Evolutionary conservation across 2,329 filamentous ascomycete genomes (phyloP).

Genomic region (Orbilia blumenaviensis): DNA sequence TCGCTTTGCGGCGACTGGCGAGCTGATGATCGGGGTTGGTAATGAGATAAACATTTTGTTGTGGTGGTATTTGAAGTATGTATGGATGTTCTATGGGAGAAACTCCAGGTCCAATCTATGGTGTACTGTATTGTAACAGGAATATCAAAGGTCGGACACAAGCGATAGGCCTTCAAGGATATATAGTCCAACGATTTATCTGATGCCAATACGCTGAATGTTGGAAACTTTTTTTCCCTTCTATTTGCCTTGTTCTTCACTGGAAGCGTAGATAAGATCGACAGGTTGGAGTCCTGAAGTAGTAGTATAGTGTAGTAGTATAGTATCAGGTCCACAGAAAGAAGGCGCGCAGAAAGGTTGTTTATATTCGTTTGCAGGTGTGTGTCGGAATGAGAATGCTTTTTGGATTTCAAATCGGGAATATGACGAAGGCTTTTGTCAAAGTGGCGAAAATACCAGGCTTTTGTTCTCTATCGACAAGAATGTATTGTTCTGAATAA

Average conservation of each 20-base stretch:
- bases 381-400: constrained; percentile 45
- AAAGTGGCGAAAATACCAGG: constrained; percentile 39
- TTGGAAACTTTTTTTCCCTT: background rate
- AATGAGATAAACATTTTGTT: constrained; percentile 57
- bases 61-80: constrained; percentile 33
- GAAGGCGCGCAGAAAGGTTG: background rate
- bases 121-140: constrained; percentile 13
- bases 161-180: background rate
- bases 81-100: constrained; percentile 6
- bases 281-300: constrained; percentile 28
- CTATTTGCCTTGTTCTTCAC: too few relatives aligned
- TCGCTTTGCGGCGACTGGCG: constrained; percentile 55
- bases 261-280: constrained; percentile 37
- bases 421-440: constrained; percentile 45
- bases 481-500: constrained; percentile 44
- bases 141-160: constrained; percentile 25
- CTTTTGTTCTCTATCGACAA: constrained; percentile 54
- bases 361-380: constrained; percentile 54
- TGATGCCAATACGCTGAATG: constrained; percentile 3
- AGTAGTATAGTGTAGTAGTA: background rate
- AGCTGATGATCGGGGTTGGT: constrained; percentile 55
- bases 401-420: constrained; percentile 53
- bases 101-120: constrained; percentile 8
- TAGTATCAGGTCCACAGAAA: too few relatives aligned
- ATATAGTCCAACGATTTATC: constrained; percentile 2